Conservation (phyloP, 345 rosid genomes). For the Eutrema heterophyllum region DNA sequence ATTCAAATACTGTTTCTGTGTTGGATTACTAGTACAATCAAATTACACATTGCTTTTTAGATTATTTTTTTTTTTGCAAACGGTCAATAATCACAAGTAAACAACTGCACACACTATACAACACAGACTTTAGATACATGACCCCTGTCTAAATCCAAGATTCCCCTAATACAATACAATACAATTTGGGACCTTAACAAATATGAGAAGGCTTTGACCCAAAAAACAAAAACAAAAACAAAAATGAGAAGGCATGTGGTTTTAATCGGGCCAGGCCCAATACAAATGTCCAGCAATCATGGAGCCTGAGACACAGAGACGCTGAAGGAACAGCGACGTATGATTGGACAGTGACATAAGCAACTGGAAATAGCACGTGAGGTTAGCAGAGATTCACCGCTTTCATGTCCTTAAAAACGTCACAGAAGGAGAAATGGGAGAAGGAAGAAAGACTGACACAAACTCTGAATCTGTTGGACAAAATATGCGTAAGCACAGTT, state of each 20-base stretch:
- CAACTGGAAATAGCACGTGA: conserved; percentile 30
- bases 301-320: neutral
- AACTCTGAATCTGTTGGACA: conserved; percentile 28
- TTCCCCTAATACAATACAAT: neutral
- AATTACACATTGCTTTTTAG: neutral
- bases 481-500: conserved; percentile 22
- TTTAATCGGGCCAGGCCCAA: conserved; percentile 11
- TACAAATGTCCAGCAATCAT: neutral
- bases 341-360: conserved; percentile 35
- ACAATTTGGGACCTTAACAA: neutral
- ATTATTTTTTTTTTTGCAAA: neutral
- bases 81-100: conserved; percentile 6
- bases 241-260: neutral
- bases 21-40: too few relatives aligned
- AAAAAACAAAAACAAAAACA: neutral
- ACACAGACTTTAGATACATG: conserved; percentile 4
- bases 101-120: neutral
- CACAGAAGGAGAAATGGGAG: conserved; percentile 18
- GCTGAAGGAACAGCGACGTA: conserved; percentile 19
- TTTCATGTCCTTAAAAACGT: conserved; percentile 23
- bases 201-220: neutral
- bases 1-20: too few relatives aligned
- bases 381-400: conserved; percentile 25
- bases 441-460: conserved; percentile 22
- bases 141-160: too few relatives aligned